A percentile compares a stretch with the other conserved stretches of the same genome.
These are phyloP conservation scores for Euphorbia corollata DNA, from an alignment of 441 rosid genomes.

Conservation along the genomic window DNA sequence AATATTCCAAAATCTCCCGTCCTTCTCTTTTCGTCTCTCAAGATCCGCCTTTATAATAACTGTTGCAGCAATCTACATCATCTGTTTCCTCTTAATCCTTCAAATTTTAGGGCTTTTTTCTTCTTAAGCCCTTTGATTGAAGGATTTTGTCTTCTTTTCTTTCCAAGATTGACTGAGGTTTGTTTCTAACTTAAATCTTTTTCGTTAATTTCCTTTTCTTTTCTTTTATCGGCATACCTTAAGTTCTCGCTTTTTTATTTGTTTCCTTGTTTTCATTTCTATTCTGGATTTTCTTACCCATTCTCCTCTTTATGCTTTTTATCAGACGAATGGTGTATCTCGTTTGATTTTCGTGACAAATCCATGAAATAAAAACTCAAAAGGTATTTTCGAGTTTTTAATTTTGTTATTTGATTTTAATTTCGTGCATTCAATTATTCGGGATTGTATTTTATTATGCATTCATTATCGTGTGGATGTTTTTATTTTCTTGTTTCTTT, in stretches of 20 bases:
- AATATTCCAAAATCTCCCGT: conserved; percentile 11
- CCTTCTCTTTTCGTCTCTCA: conserved; percentile 8
- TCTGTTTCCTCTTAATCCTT: conserved; percentile 9
- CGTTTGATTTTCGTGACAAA: conserved; percentile 14
- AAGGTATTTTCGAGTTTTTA: conserved; percentile 1
- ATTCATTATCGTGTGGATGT: neutral
- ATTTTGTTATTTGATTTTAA: neutral
- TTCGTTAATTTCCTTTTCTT: neutral
- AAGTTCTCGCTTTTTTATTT: neutral
- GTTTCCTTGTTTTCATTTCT: neutral
- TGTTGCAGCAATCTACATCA: no score
- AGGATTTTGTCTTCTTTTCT: conserved; percentile 26
- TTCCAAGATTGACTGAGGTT: conserved; percentile 25
- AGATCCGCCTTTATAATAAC: conserved; percentile 2
- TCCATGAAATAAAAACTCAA: conserved; percentile 8
- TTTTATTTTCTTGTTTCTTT: neutral
- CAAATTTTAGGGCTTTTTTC: conserved; percentile 20
- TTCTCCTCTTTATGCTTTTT: neutral
- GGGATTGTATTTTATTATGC: neutral
- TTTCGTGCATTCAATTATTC: neutral
- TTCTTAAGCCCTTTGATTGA: conserved; percentile 23
- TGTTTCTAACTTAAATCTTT: neutral
- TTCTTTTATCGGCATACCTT: neutral
- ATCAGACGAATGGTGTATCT: conserved; percentile 21
- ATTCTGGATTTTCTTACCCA: neutral